Base-by-base conservation (phyloP, 2,329 filamentous ascomycete species). In the Penicillium sp. region DNA sequence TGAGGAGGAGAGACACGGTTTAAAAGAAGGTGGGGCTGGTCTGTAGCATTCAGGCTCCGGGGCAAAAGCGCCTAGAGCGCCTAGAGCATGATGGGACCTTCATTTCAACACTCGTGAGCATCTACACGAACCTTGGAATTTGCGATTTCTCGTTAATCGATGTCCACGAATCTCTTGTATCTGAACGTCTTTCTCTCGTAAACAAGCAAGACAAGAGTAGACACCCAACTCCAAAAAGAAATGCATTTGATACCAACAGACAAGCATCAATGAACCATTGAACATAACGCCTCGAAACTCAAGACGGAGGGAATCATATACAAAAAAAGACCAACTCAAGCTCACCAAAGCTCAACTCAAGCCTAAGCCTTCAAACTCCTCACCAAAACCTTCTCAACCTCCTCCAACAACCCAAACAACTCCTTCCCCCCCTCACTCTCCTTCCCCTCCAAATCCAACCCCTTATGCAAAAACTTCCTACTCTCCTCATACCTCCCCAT, bases 401-500 rank as follows among this genome's bases (percentile, higher is more conserved):
- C 82, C 47, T 81, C 80, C 67, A 92, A 69, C 84, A 60, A 77
- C 75, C 75, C 87, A 83, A 74, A 83, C 58, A 80, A 72, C 69
- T 77, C 79, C 68, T 75, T 80, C 58, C 77, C 78, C 43, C 80
- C 77, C 56, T 83, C 71, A 60, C 71, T 63, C 64, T 59, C 76
- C 44, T 69, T 85, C 11, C 88, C 89, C 77, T 96, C 92, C 71
- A 92, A 86, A 79, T 96, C 93, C 54, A 96, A 74, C 0, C 86
- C 92, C 69, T 85, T 82, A 61, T 82, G 83, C 39, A 96, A 82
- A 86, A 92, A 95, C 59, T 87, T 86, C 66, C 81, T 81, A 1
- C 92, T 92, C 83, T 97, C 93, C 52, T 90, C 86, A 67, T 90
- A 77, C 57, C 93, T 76, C 1, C 89, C 89, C 94, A 97, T 97